These are phyloP conservation scores for Fusarium sp. DNA, from an alignment of 2,329 filamentous ascomycete genomes.

Conservation along the genomic window DNA sequence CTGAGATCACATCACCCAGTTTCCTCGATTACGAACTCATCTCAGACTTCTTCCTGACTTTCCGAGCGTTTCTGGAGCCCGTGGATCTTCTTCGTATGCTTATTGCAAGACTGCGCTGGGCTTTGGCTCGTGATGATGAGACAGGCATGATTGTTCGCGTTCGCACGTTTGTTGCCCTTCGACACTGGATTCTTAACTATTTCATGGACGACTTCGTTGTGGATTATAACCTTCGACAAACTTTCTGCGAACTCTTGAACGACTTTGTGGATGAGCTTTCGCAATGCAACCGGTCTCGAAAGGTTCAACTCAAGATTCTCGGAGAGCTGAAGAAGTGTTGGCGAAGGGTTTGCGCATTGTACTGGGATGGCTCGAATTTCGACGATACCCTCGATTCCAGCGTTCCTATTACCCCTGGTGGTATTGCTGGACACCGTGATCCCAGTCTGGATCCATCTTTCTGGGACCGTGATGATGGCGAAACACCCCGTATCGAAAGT, in stretches of 20 bases:
- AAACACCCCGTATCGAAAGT: constrained; percentile 57
- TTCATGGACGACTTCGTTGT: constrained; percentile 93
- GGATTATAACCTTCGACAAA: constrained; percentile 75
- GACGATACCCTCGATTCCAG: constrained; percentile 70
- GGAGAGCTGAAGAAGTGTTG: constrained; percentile 97
- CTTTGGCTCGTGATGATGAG: constrained; percentile 81
- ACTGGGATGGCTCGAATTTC: constrained; percentile 83
- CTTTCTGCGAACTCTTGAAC: constrained; percentile 86
- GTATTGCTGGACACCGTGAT: constrained; percentile 71
- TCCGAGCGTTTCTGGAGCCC: constrained; percentile 84
- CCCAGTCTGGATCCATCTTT: constrained; percentile 64
- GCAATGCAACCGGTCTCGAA: constrained; percentile 54
- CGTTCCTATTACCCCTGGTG: constrained; percentile 78
- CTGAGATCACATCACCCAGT: constrained; percentile 94
- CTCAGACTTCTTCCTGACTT: constrained; percentile 98
- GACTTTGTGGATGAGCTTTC: constrained; percentile 66
- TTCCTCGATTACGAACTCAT: constrained; percentile 97
- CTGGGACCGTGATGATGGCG: constrained; percentile 59
- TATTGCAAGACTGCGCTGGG: constrained; percentile 87
- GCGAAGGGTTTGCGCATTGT: constrained; percentile 88
- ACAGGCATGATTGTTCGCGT: constrained; percentile 94
- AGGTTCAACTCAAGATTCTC: constrained; percentile 81
- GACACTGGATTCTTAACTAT: constrained; percentile 98
- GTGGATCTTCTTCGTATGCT: constrained; percentile 83
- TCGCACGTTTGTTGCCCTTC: constrained; percentile 90